These are phyloP conservation scores for Oryza coarctata DNA, from an alignment of 176 grass and related monocot species.

Conservation along the genomic window DNA sequence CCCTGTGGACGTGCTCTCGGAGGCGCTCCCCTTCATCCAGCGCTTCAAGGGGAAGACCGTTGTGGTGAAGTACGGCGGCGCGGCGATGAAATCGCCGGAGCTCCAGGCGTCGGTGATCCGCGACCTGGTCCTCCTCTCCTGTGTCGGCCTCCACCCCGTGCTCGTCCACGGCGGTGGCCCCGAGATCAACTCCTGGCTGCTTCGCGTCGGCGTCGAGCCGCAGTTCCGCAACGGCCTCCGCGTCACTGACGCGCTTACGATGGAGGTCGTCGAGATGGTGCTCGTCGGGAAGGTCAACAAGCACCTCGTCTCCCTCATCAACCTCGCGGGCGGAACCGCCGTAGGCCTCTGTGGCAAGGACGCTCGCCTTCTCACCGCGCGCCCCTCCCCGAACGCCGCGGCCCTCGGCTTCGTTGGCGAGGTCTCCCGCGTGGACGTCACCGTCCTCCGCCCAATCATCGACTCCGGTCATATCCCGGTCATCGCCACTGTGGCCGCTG, in stretches of 20 bases:
- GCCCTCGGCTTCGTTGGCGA: slow-evolving; percentile 56
- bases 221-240: slow-evolving; percentile 71
- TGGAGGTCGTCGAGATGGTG: slow-evolving; percentile 81
- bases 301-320: slow-evolving; percentile 63
- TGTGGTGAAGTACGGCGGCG: slow-evolving; percentile 82
- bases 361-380: slow-evolving; percentile 66
- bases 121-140: slow-evolving; percentile 71
- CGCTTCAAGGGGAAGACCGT: slow-evolving; percentile 73
- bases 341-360: slow-evolving; percentile 72
- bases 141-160: slow-evolving; percentile 64
- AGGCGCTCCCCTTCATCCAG: slow-evolving; percentile 81
- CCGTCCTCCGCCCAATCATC: slow-evolving; percentile 54
- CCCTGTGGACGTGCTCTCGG: slow-evolving; percentile 61
- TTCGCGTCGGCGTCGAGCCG: slow-evolving; percentile 50
- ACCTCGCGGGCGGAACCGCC: slow-evolving; percentile 39
- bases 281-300: slow-evolving; percentile 79
- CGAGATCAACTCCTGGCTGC: slow-evolving; percentile 70
- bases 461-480: slow-evolving; percentile 53
- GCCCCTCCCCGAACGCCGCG: slow-evolving; percentile 47
- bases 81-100: slow-evolving; percentile 61
- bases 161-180: slow-evolving; percentile 70
- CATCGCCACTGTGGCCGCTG: slow-evolving; percentile 71
- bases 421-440: slow-evolving; percentile 53
- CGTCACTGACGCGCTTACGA: slow-evolving; percentile 60
- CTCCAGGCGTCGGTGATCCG: slow-evolving; percentile 66